Evolutionary conservation across 2,329 filamentous ascomycete genomes (phyloP).

Genomic region (Aspergillus calidoustus): DNA sequence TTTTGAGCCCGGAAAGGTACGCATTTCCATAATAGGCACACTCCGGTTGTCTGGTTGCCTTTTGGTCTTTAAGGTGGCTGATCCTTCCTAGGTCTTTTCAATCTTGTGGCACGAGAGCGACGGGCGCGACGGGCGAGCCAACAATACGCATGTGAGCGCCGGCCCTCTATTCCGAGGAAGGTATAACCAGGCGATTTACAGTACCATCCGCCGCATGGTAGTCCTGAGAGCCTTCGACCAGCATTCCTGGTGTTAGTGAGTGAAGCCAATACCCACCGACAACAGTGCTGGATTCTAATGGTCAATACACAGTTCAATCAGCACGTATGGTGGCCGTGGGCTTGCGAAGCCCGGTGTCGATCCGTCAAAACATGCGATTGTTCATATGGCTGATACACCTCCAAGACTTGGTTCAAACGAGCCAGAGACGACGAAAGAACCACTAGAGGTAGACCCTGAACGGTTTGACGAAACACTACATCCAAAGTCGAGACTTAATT

Average conservation of each 20-base stretch:
- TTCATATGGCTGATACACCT: constrained; percentile 36
- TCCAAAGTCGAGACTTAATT: constrained; percentile 44
- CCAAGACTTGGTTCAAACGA: constrained; percentile 30
- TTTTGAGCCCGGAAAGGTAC: background rate
- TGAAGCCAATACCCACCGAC: background rate
- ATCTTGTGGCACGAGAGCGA: constrained; percentile 38
- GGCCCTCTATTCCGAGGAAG: constrained; percentile 19
- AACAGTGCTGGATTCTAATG: background rate
- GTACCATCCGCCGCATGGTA: constrained; percentile 39
- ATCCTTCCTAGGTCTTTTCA: constrained; percentile 32
- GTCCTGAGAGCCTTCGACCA: constrained; percentile 33
- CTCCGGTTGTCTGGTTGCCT: no score
- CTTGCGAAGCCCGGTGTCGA: constrained; percentile 43
- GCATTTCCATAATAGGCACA: background rate
- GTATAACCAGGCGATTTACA: constrained; percentile 32
- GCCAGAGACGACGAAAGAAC: constrained; percentile 38
- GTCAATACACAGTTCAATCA: constrained; percentile 38
- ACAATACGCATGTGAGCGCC: constrained; percentile 19
- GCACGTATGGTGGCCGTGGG: constrained; percentile 45
- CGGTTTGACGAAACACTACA: constrained; percentile 31
- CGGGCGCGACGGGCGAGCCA: constrained; percentile 2
- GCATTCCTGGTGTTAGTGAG: constrained; percentile 42
- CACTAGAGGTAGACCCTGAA: constrained; percentile 39
- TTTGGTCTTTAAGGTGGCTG: background rate
- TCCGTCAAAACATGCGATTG: constrained; percentile 42